Conservation (phyloP, 1,284 basidiomycete genomes). For the Ustilago tritici region DNA sequence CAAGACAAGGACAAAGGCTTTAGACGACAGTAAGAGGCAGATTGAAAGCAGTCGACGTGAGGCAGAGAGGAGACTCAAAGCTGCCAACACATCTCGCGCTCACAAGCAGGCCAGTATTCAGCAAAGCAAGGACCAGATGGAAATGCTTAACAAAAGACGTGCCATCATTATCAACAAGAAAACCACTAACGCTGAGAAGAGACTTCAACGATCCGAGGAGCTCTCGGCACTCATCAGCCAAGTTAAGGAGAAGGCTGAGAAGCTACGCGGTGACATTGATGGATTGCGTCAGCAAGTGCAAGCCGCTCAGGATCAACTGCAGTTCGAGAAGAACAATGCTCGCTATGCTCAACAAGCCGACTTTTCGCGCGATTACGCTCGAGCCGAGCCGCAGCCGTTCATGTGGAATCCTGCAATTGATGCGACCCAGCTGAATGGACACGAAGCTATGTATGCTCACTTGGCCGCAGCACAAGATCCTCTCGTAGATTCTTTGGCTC, state of each 20-base stretch:
- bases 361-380: constrained; percentile 11
- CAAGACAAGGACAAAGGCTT: constrained; percentile 81
- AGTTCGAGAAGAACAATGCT: constrained; percentile 30
- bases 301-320: constrained; percentile 30
- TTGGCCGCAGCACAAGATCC: constrained; percentile 40
- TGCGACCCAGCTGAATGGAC: constrained; percentile 6
- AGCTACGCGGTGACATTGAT: constrained; percentile 24
- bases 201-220: constrained; percentile 33
- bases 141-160: constrained; percentile 74
- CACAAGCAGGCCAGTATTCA: constrained; percentile 47
- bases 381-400: constrained; percentile 13
- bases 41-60: constrained; percentile 84
- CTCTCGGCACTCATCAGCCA: constrained; percentile 18
- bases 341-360: constrained; percentile 20
- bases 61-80: constrained; percentile 85
- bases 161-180: constrained; percentile 60
- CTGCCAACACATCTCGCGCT: constrained; percentile 75
- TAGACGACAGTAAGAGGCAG: constrained; percentile 87
- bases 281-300: constrained; percentile 20
- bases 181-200: constrained; percentile 40
- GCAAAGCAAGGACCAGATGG: constrained; percentile 79
- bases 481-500: constrained; percentile 40
- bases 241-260: constrained; percentile 22
- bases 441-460: constrained; percentile 37
- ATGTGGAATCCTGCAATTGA: constrained; percentile 24